phyloP scores from a whole-genome alignment of 2,329 filamentous ascomycete species.

The Fusarium gaditjirri region DNA sequence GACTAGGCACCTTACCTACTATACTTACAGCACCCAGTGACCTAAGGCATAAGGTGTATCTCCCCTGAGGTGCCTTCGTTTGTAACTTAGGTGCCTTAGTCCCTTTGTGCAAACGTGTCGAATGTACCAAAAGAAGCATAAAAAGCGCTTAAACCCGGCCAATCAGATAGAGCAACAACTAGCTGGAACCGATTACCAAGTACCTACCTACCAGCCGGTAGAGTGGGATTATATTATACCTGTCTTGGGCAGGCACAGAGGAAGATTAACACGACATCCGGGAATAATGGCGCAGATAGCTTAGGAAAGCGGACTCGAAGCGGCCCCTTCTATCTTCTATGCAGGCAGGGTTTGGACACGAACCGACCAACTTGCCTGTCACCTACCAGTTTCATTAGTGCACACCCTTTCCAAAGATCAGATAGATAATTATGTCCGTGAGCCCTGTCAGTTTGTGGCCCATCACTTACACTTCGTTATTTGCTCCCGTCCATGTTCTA shows the following conservation, averaged over 20 bases:
- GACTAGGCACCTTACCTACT: not conserved
- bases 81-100: not conserved
- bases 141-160: not conserved
- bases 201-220: not conserved
- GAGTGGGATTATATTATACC: not conserved
- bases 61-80: not conserved
- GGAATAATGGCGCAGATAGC: slow-evolving; percentile 30
- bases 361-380: slow-evolving; percentile 8
- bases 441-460: not conserved
- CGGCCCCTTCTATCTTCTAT: slow-evolving; percentile 25
- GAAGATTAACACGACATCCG: slow-evolving; percentile 10
- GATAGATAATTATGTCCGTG: not conserved
- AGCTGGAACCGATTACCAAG: not conserved
- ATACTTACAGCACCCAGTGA: not conserved
- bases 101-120: not conserved
- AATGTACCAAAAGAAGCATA: not conserved
- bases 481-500: slow-evolving; percentile 28
- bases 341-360: slow-evolving; percentile 23
- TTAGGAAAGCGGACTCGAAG: slow-evolving; percentile 18
- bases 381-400: slow-evolving; percentile 1
- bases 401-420: slow-evolving; percentile 12
- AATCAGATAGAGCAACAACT: not conserved
- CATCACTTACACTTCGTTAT: not conserved
- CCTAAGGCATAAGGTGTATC: not conserved
- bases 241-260: not conserved